A percentile compares a stretch with the other conserved stretches of the same genome.
Conservation (phyloP, 2,329 filamentous ascomycete species). For the Colletotrichum spaethianum region DNA sequence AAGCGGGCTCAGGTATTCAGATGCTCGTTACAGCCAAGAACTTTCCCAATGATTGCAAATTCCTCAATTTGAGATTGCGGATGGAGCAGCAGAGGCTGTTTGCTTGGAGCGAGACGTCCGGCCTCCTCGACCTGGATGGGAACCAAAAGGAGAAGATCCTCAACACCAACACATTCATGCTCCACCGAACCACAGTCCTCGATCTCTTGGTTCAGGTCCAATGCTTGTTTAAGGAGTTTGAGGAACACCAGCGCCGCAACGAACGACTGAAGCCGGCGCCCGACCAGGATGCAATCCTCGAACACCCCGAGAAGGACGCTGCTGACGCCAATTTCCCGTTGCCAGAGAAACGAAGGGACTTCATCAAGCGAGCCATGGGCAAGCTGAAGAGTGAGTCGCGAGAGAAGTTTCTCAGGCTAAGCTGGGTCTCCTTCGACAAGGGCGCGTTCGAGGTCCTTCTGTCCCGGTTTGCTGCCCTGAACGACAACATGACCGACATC, state of each 20-base stretch:
- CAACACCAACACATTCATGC: slow-evolving; percentile 62
- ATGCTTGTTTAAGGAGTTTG: slow-evolving; percentile 63
- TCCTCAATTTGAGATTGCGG: slow-evolving; percentile 62
- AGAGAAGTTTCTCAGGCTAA: slow-evolving; percentile 53
- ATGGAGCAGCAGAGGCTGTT: slow-evolving; percentile 66
- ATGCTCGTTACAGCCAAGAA: slow-evolving; percentile 62
- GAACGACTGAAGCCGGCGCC: slow-evolving; percentile 51
- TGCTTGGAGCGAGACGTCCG: slow-evolving; percentile 65
- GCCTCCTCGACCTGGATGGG: slow-evolving; percentile 59
- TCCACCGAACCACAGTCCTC: slow-evolving; percentile 64
- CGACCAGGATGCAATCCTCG: slow-evolving; percentile 53
- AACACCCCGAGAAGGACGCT: slow-evolving; percentile 59
- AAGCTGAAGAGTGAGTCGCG: slow-evolving; percentile 54
- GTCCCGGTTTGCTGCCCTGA: slow-evolving; percentile 59
- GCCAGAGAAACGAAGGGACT: slow-evolving; percentile 55
- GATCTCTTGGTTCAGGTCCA: slow-evolving; percentile 63
- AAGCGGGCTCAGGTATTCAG: slow-evolving; percentile 57
- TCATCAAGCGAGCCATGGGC: slow-evolving; percentile 61
- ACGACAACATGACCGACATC: slow-evolving; percentile 64
- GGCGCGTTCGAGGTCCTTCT: slow-evolving; percentile 60
- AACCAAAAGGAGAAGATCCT: slow-evolving; percentile 58
- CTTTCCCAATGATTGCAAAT: slow-evolving; percentile 63
- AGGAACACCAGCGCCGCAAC: slow-evolving; percentile 57
- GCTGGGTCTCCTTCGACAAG: slow-evolving; percentile 63
- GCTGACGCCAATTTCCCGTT: slow-evolving; percentile 61